These are phyloP conservation scores for Cladobotryum protrusum DNA, from an alignment of 2,329 filamentous ascomycete genomes.

Conservation along the genomic window DNA sequence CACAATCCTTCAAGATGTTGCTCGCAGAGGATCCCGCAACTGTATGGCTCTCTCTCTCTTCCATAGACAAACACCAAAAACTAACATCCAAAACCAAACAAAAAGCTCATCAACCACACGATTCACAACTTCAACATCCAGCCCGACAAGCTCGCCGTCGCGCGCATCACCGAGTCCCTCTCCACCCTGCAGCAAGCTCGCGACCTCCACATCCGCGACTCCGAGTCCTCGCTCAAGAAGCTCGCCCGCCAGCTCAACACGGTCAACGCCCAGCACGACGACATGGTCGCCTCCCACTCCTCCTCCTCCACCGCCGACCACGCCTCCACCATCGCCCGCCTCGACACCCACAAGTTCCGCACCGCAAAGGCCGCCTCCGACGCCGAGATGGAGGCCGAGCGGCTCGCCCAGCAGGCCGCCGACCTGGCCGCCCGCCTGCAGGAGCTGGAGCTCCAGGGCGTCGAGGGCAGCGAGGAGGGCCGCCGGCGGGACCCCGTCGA, in stretches of 20 bases:
- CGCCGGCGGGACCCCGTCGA: slow-evolving; percentile 43
- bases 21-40: slow-evolving; percentile 89
- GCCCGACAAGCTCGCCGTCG: slow-evolving; percentile 77
- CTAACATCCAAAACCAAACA: not conserved
- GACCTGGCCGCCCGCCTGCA: slow-evolving; percentile 69
- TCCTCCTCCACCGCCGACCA: slow-evolving; percentile 70
- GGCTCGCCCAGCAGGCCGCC: slow-evolving; percentile 71
- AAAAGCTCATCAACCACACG: slow-evolving; percentile 73
- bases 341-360: slow-evolving; percentile 91
- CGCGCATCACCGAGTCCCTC: slow-evolving; percentile 78
- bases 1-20: slow-evolving; percentile 60
- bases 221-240: slow-evolving; percentile 60
- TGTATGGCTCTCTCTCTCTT: slow-evolving; percentile 42
- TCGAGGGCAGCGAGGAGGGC: slow-evolving; percentile 55
- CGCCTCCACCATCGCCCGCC: slow-evolving; percentile 73
- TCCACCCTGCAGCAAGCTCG: slow-evolving; percentile 79
- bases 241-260: slow-evolving; percentile 71
- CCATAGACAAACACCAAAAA: not conserved
- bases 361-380: slow-evolving; percentile 88
- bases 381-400: slow-evolving; percentile 88
- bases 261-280: slow-evolving; percentile 67
- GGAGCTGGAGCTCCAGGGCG: slow-evolving; percentile 79
- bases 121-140: slow-evolving; percentile 92
- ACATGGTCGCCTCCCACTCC: slow-evolving; percentile 69
- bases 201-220: slow-evolving; percentile 66